A percentile compares a stretch with the other conserved stretches of the same genome.
Conservation (phyloP, 805 yeast species). For the Myxozyma neotropica region DNA sequence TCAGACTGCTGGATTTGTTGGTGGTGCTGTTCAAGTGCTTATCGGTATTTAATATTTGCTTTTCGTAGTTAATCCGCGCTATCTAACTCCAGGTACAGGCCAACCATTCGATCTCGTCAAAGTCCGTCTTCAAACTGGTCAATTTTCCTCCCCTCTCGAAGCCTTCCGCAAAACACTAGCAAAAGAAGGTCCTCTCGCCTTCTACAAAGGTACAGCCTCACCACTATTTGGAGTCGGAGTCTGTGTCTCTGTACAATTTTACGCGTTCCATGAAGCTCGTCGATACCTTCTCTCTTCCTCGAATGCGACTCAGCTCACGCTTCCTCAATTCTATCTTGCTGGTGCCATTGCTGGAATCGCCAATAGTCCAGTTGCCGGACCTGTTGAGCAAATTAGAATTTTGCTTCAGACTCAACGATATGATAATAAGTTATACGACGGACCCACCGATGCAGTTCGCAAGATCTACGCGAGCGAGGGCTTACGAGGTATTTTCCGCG, state of each 20-base stretch:
- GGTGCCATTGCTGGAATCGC: constrained; percentile 94
- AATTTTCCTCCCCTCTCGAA: constrained; percentile 66
- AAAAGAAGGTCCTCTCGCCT: constrained; percentile 84
- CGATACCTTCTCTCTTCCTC: constrained; percentile 56
- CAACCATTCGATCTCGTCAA: constrained; percentile 58
- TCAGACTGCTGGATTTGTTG: constrained; percentile 54
- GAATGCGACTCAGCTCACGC: constrained; percentile 48
- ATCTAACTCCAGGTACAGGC: constrained; percentile 7
- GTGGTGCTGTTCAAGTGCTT: constrained; percentile 58
- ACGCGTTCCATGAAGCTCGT: constrained; percentile 93
- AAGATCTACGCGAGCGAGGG: constrained; percentile 62
- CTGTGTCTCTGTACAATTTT: constrained; percentile 81
- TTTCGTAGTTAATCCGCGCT: background rate
- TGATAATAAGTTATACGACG: constrained; percentile 52
- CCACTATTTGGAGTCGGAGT: constrained; percentile 73
- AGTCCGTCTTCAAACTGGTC: constrained; percentile 87
- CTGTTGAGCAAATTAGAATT: constrained; percentile 94
- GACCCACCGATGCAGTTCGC: constrained; percentile 72
- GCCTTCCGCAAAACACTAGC: constrained; percentile 68
- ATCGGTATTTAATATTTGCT: constrained; percentile 55
- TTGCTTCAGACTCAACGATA: constrained; percentile 85
- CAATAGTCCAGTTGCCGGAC: constrained; percentile 66
- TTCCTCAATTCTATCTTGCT: constrained; percentile 73
- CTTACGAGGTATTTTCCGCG: constrained; percentile 68
- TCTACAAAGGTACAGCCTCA: constrained; percentile 91